phyloP scores from a whole-genome alignment of 2,329 filamentous ascomycete genomes.

The Fusarium sp. region DNA sequence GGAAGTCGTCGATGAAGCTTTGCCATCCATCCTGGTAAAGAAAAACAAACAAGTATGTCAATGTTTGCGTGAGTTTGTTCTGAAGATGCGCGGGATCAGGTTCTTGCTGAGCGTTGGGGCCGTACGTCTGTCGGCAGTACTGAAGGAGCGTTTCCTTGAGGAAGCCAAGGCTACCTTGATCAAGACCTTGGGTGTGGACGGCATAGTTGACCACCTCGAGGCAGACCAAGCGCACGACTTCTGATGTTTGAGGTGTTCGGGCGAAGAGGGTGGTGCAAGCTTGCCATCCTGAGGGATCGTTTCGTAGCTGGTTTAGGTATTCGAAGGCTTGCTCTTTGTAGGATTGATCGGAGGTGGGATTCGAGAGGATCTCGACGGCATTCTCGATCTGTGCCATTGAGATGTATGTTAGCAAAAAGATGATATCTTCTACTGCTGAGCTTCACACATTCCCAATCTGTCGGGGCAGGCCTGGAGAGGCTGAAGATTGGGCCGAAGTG shows the following conservation, averaged over 20 bases:
- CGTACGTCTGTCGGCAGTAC: conserved; percentile 82
- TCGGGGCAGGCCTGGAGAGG: conserved; percentile 22
- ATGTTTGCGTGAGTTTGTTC: conserved; percentile 95
- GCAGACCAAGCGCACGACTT: conserved; percentile 87
- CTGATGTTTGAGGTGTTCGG: conserved; percentile 76
- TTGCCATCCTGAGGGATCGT: conserved; percentile 88
- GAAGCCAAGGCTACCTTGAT: conserved; percentile 74
- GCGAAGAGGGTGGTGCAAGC: conserved; percentile 88
- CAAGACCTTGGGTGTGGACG: conserved; percentile 80
- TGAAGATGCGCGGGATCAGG: conserved; percentile 82
- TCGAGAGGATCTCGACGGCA: conserved; percentile 93
- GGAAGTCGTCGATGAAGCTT: conserved; percentile 89
- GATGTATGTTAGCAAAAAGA: conserved; percentile 24
- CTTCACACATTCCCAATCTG: conserved; percentile 22
- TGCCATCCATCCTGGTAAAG: conserved; percentile 89
- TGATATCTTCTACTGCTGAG: conserved; percentile 4
- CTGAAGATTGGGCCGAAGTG: conserved; percentile 38
- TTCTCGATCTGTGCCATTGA: conserved; percentile 76
- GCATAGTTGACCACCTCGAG: conserved; percentile 95
- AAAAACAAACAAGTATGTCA: conserved; percentile 91
- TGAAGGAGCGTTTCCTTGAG: conserved; percentile 83
- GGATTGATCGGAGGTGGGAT: conserved; percentile 76
- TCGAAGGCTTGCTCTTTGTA: conserved; percentile 85
- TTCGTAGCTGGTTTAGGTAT: conserved; percentile 79
- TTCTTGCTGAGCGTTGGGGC: conserved; percentile 63